Base-by-base conservation (phyloP, 176 grass and related monocot genomes). In the Bolboschoenus planiculmis region DNA sequence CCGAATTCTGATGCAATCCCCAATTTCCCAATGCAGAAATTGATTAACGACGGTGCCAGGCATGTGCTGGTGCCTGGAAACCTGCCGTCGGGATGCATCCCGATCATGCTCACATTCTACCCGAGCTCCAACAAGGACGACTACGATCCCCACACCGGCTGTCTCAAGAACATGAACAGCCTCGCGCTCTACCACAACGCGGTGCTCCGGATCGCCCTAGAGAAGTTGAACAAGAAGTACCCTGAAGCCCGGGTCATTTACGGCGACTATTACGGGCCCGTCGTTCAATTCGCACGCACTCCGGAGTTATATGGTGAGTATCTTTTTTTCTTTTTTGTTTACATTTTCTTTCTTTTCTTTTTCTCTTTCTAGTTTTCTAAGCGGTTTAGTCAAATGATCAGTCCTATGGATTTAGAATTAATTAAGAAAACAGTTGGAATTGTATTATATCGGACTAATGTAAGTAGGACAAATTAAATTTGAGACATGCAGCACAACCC, bases 31-130 rank as follows among this genome's bases (percentile, higher is more conserved):
- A 33, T 70, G 54, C 63, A 91, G 88, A 93, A 90, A 64, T 74
- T 93, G 75, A 86, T 93, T 46, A 58, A 36, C 18, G 85, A 86
- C 1, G 91, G 91, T n/a, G 91, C 84, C 2, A 77, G 40, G 76
- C 43, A 87, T 58, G 33, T 93, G 27, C 36, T 90, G 3, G 84
- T 90, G 44, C 82, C 86, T 0, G 86, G 88, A 4, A 54, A 90
- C n/a, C 23, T 86, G 77, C 88, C 88, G 9, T 68, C 88, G 0
- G 86, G 91, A 0, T 93, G 91, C 84, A 50, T 87, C 51, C 78
- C 86, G 1, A 82, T 71, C 44, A 84, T 85, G 77, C 73, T 90
- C 4, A 84, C 71, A 9, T 0, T 86, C 10, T 86, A 79, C 39
- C 39, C 0, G 3, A 84, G 56, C 24, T 34, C 3, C 1, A 71